Conservation (phyloP, 2,329 filamentous ascomycete genomes). For the Ophiocordyceps unilateralis region DNA sequence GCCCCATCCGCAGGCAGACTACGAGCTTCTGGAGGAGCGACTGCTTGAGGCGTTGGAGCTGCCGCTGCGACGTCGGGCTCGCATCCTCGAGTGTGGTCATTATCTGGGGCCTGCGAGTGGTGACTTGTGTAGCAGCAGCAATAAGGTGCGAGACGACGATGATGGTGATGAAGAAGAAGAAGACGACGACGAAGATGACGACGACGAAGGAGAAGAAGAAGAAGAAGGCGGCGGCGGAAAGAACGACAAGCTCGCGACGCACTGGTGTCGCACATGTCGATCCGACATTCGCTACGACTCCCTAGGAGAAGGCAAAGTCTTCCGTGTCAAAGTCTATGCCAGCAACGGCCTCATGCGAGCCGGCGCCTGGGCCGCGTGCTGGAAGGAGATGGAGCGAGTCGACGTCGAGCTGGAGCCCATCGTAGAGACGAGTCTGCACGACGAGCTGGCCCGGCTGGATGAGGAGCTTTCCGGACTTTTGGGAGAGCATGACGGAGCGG, state of each 20-base stretch:
- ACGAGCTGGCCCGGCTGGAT: constrained; percentile 40
- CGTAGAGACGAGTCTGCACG: constrained; percentile 39
- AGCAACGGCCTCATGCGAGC: constrained; percentile 88
- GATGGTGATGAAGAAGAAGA: constrained; percentile 10
- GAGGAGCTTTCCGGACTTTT: constrained; percentile 9
- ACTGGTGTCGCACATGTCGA: constrained; percentile 41
- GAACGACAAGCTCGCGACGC: constrained; percentile 14
- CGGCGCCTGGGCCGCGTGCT: constrained; percentile 83
- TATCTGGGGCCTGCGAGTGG: constrained; percentile 47
- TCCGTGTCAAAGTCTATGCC: constrained; percentile 77
- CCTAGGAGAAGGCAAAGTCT: constrained; percentile 38
- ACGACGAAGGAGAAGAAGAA: neutral
- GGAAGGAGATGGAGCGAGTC: constrained; percentile 97
- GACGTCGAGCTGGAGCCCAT: constrained; percentile 80
- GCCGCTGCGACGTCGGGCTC: constrained; percentile 42
- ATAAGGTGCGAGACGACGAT: constrained; percentile 25
- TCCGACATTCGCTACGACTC: constrained; percentile 36
- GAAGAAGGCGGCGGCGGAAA: neutral
- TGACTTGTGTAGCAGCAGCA: constrained; percentile 25
- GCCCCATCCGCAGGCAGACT: constrained; percentile 64
- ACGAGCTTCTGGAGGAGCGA: constrained; percentile 62
- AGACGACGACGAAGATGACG: neutral
- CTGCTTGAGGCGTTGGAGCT: constrained; percentile 60
- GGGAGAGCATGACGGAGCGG: constrained; percentile 18
- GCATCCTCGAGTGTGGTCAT: constrained; percentile 60